A percentile compares a stretch with the other conserved stretches of the same genome.
Evolutionary conservation across 305 asterid species (phyloP).

Genomic region (Fraxinus angustifolia): DNA sequence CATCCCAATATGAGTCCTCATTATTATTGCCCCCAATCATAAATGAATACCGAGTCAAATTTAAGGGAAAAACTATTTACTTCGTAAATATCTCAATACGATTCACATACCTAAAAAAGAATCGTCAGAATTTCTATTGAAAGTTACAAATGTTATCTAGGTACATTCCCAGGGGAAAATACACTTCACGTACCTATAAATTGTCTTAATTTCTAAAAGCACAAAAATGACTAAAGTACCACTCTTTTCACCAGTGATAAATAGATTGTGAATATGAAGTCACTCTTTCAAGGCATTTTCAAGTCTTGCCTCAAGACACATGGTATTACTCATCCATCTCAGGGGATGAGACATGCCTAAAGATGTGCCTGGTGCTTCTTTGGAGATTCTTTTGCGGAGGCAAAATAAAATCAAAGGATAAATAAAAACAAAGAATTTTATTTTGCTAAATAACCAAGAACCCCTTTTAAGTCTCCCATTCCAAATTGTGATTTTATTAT

Average conservation of each 20-base stretch:
- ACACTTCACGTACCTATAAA: not conserved
- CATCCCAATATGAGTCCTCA: slow-evolving; percentile 1
- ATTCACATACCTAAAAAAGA: not conserved
- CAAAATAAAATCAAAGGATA: not conserved
- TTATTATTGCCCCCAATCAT: not conserved
- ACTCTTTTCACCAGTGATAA: not conserved
- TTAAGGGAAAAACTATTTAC: not conserved
- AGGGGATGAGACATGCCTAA: not conserved
- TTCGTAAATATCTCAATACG: not conserved
- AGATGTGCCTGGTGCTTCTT: not conserved
- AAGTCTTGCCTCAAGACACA: not conserved
- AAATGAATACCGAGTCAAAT: not conserved
- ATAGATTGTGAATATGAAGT: not conserved
- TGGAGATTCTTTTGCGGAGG: not conserved
- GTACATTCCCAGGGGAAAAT: not conserved
- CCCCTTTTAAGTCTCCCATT: not conserved
- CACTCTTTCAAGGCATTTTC: not conserved
- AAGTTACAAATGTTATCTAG: not conserved
- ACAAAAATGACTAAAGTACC: not conserved
- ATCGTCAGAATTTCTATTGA: not conserved
- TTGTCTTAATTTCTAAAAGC: not conserved
- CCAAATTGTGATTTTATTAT: not conserved
- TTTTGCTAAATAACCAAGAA: not conserved
- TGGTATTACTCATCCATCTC: not conserved
- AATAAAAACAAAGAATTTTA: not conserved